Conservation (phyloP, 2,329 filamentous ascomycete genomes). For the Beauveria scarabaeidicola region DNA sequence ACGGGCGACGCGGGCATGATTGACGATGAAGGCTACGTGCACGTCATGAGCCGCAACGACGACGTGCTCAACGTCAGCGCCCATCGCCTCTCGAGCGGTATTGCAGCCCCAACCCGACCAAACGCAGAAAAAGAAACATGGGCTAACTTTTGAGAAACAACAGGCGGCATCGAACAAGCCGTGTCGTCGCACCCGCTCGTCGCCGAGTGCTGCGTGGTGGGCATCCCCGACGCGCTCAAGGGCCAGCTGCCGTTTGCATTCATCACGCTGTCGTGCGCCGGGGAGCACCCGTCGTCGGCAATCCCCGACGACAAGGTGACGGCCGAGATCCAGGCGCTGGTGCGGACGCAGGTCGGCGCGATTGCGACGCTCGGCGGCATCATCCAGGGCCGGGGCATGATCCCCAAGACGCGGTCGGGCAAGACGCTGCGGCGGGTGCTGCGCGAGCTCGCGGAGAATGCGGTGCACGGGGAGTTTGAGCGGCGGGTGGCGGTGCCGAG, state of each 20-base stretch:
- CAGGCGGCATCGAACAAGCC: constrained; percentile 83
- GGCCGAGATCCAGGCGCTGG: constrained; percentile 60
- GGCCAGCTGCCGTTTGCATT: constrained; percentile 91
- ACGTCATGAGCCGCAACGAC: constrained; percentile 60
- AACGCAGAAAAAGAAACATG: neutral
- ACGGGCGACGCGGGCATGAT: constrained; percentile 87
- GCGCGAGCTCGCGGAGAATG: constrained; percentile 77
- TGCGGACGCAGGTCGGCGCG: constrained; percentile 74
- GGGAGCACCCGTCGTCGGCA: constrained; percentile 40
- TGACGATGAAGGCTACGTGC: constrained; percentile 61
- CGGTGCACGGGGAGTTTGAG: constrained; percentile 62
- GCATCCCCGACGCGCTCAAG: constrained; percentile 77
- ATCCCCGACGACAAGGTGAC: constrained; percentile 36
- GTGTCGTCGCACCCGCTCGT: constrained; percentile 72
- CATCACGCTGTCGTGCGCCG: constrained; percentile 44
- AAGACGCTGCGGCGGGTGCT: constrained; percentile 81
- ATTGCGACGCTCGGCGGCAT: constrained; percentile 83
- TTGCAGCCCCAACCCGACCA: neutral
- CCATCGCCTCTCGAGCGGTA: constrained; percentile 81
- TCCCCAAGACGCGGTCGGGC: constrained; percentile 85
- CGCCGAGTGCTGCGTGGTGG: constrained; percentile 78
- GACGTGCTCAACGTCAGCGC: constrained; percentile 96
- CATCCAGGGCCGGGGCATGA: constrained; percentile 76
- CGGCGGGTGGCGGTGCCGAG: constrained; percentile 67
- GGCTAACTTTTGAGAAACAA: neutral